phyloP scores from a whole-genome alignment of 495 filamentous ascomycete genomes.

The Jackrogersella minutella region DNA sequence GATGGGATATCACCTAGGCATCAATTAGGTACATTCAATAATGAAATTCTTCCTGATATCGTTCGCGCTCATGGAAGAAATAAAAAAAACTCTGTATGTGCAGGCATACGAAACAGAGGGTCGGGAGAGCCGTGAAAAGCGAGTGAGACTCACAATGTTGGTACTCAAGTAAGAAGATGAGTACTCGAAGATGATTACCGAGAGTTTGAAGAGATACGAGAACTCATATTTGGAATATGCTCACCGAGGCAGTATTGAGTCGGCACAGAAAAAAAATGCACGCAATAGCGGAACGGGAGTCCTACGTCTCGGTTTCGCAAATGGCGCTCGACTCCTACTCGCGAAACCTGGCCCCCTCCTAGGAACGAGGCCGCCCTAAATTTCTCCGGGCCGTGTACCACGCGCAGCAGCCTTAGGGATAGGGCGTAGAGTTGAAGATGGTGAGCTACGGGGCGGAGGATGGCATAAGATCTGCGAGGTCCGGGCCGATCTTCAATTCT shows the following conservation, averaged over 20 bases:
- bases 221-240: no score
- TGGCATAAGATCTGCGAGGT: not conserved
- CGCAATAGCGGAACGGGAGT: no score
- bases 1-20: slow-evolving; percentile 41
- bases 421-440: not conserved
- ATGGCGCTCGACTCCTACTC: no score
- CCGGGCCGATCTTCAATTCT: not conserved
- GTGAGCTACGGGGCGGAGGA: not conserved
- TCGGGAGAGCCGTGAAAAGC: slow-evolving; percentile 33
- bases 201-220: slow-evolving; percentile 38
- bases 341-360: no score
- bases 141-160: slow-evolving; percentile 27
- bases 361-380: no score
- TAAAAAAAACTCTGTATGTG: slow-evolving; percentile 48
- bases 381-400: no score
- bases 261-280: no score
- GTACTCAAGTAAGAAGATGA: slow-evolving; percentile 41
- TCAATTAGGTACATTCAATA: slow-evolving; percentile 44
- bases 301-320: no score
- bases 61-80: slow-evolving; percentile 57
- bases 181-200: slow-evolving; percentile 44
- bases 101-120: slow-evolving; percentile 34
- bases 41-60: slow-evolving; percentile 35
- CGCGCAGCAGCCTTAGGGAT: not conserved
- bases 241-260: no score